Base-by-base conservation (phyloP, 2,329 filamentous ascomycete genomes). In the Diaporthe citriasiana region DNA sequence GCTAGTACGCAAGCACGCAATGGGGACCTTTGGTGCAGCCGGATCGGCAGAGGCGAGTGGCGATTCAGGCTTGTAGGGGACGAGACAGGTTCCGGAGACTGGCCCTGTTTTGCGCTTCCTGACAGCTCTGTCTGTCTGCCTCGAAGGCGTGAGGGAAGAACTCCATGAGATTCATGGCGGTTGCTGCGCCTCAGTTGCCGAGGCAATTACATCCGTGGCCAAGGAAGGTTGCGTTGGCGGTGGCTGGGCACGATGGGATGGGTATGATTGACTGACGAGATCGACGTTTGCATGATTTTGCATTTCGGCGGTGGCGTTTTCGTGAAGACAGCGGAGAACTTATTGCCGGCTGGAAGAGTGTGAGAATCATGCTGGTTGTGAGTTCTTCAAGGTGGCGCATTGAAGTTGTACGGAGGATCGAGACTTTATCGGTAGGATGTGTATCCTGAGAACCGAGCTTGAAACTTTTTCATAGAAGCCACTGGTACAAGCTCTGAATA, bases 171-270 rank as follows among this genome's bases (percentile, higher is more conserved):
- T 81, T 79, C 22, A 76, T 74, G 8, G 80, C 79, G 50, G 82
- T 77, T 22, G 81, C 80, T 1, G 77, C 74, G 40, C 79, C 81
- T 80, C 81, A 82, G 50, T 76, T 73, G 1, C 75, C 81, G 56
- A 82, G 76, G 73, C 80, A 82, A 45, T 82, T 81, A 40, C 80
- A 81, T 1, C 79, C 79, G 47, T 82, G 81, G 10, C 81, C 77
- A 65, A 82, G 76, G 59, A 80, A 79, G 2, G 51, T 57, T 22
- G 38, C 57, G 51, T 1, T 57, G 38, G 66, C 51, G 6, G 56
- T 30, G 38, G 55, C 38, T 6, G 51, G 19, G 19, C 19, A 47
- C 9, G 51, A 47, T 13, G 66, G 51, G 22, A 70, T 57, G 51
- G 66, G 57, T 9, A n/a, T n/a, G n/a, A n/a, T 30, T 47, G 27